Base-by-base conservation (phyloP, 2,329 filamentous ascomycete genomes). In the Ploettnerulaceae sp. region DNA sequence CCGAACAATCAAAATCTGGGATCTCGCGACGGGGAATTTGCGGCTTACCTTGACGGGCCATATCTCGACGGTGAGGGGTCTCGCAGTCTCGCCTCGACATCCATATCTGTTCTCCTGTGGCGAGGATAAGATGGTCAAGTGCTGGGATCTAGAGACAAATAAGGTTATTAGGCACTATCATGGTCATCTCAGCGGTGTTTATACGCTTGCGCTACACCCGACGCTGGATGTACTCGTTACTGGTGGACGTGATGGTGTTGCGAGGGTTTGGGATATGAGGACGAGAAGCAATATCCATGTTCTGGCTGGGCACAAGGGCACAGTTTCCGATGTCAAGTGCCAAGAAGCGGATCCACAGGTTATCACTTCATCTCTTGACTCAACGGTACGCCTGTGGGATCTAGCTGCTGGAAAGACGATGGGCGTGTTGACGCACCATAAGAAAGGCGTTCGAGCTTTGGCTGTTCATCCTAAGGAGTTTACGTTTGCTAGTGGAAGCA, bases 61-160 rank as follows among this genome's bases (percentile, higher is more conserved):
- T 67, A 96, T 95, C 61, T 94, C 88, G 38, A 94, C 89, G 4
- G 90, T 96, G 1, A 82, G 90, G 43, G 93, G 93, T 2, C 76
- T 98, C 37, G 93, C 91, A 0, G 88, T 98, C 6, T 95, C 89
- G 15, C 87, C 90, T 12, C 76, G 93, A 36, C 93, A 98, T 69
- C 94, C 93, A 0, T 98, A 98, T 64, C 77, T 98, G 7, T 98
- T 98, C 68, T 95, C 89, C 8, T 98, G 93, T 62, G 94, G 89
- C 48, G 93, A 98, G 68, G 93, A 98, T 67, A 98, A 98, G 73
- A 96, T 96, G 90, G 93, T 98, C 53, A 98, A 98, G 69, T 98
- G 93, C 70, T 98, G 93, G 93, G 93, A 98, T 71, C 71, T 98
- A 56, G 93, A 98, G 68, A 96, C 91, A n/a, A 98, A 98, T 72